A percentile compares a stretch with the other conserved stretches of the same genome.
Conservation (phyloP, 768 basidiomycete genomes). For the Trametes gibbosa region DNA sequence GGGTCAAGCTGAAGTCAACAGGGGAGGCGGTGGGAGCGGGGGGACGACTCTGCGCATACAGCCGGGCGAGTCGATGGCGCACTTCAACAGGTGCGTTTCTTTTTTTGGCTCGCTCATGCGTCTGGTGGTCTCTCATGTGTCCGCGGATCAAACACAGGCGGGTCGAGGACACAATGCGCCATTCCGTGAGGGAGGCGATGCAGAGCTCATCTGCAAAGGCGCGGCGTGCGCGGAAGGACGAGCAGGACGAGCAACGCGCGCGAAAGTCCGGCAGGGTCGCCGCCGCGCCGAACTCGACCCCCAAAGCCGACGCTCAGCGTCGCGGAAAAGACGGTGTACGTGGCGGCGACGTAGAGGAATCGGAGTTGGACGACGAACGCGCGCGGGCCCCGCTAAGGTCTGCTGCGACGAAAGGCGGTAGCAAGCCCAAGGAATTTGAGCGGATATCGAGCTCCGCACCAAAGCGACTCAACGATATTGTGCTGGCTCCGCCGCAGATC, state of each 20-base stretch:
- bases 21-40: constrained; percentile 1
- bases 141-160: constrained; percentile 43
- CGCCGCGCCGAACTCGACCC: not conserved
- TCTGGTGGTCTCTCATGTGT: not conserved
- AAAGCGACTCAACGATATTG: constrained; percentile 69
- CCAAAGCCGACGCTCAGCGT: not conserved
- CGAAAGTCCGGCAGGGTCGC: constrained; percentile 17
- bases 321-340: no score
- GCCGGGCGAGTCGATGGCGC: constrained; percentile 68
- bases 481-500: constrained; percentile 62
- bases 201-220: constrained; percentile 51
- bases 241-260: not conserved
- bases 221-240: constrained; percentile 44
- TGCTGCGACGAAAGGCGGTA: constrained; percentile 1
- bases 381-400: not conserved
- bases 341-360: constrained; percentile 1
- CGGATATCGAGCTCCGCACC: constrained; percentile 52
- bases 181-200: constrained; percentile 58
- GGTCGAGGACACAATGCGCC: constrained; percentile 71
- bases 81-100: constrained; percentile 68
- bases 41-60: constrained; percentile 43
- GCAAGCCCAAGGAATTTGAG: constrained; percentile 46
- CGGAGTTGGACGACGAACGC: constrained; percentile 5
- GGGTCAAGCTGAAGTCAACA: no score
- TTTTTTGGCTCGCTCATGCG: not conserved